Percentiles rank a stretch among this genome's conserved stretches.
phyloP scores from a whole-genome alignment of 2,329 filamentous ascomycete genomes.

The Sclerotinia minor region DNA sequence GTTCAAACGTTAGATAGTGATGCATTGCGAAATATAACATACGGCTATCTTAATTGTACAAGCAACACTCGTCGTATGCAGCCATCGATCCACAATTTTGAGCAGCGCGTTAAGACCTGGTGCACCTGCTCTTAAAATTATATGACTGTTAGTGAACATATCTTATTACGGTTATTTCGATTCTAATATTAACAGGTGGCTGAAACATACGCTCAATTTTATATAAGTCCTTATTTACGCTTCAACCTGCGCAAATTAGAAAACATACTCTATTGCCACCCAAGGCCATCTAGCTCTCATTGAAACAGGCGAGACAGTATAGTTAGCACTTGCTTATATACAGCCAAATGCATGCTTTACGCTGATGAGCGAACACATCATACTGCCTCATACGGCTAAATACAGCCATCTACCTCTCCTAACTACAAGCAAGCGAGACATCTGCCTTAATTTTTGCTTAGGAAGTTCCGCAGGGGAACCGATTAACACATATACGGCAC shows the following conservation, averaged over 20 bases:
- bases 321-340: not conserved
- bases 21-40: no score
- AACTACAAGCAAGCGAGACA: not conserved
- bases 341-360: not conserved
- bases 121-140: not conserved
- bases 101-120: not conserved
- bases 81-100: not conserved
- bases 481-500: not conserved
- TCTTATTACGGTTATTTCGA: no score
- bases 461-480: no score
- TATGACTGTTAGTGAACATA: not conserved
- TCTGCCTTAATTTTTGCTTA: not conserved
- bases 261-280: not conserved
- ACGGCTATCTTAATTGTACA: not conserved
- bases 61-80: not conserved
- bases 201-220: no score
- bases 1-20: not conserved
- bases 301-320: not conserved
- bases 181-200: not conserved
- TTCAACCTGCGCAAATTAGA: no score
- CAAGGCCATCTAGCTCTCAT: not conserved
- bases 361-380: not conserved
- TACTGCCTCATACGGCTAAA: not conserved
- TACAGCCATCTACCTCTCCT: not conserved
- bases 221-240: not conserved